Evolutionary conservation across 1,284 basidiomycete genomes (phyloP), one percentile per base, ranked within the genome.

Genomic region (Naganishia liquefaciens): DNA sequence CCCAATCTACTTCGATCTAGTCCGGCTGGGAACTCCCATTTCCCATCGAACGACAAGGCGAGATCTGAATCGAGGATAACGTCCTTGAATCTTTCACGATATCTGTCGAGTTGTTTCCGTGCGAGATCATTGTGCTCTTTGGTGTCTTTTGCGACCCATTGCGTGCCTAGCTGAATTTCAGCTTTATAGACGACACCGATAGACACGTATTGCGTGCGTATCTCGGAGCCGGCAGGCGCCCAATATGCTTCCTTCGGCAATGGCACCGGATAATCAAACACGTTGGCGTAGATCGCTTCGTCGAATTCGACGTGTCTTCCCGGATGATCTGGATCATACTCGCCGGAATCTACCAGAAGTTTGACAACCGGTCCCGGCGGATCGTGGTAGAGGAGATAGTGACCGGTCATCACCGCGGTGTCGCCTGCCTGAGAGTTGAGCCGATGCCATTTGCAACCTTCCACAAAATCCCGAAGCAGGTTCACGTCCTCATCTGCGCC

Each of bases 61-160:
- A 60, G 37, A 50, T 60, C 57, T 23, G 57, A 37, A 25, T 37
- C 33, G 11, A 39, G 57, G n/a, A 60, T 50, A 15, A 50, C 57
- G 33, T 37, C 44, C 33, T 60, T 50, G 27, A 60, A 46, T 42
- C 57, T 46, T 11, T 23, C 15, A 3, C 57, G 57, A 21, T 60
- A 60, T 27, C 57, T 46, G 33, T 60, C 15, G 33, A 60, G 46
- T 27, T 60, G 57, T 39, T 37, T 39, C 4, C 57, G 57, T n/a
- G 46, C 46, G 15, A 60, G 27, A 19, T 60, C 17, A 21, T 49
- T 37, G 57, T 60, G 57, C 33, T 47, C 37, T 33, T 50, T 40
- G 37, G 57, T 60, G 49, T 60, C 50, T 33, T 60, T 60, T n/a
- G 57, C 57, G 43, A 60, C 46, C 57, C 57, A 60, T 50, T 60